phyloP scores from a whole-genome alignment of 1,284 basidiomycete species.

The Rhodotorula sp. region DNA sequence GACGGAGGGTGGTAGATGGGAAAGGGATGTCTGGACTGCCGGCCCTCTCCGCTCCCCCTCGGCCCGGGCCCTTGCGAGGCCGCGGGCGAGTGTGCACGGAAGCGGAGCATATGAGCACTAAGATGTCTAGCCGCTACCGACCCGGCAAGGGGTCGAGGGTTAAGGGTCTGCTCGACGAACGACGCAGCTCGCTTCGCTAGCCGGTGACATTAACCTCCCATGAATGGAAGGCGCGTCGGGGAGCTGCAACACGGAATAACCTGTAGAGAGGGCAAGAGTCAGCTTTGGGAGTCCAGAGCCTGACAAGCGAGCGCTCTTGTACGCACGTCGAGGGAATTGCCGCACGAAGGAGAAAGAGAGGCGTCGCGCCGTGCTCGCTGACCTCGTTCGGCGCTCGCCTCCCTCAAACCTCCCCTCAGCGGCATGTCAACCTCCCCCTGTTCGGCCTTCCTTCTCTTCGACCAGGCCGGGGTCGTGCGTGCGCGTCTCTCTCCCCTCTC shows the following conservation, averaged over 20 bases:
- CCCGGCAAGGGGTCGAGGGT: constrained; percentile 29
- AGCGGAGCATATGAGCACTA: constrained; percentile 22
- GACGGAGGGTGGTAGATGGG: background rate
- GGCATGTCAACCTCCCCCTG: too few species aligned
- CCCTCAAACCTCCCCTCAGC: background rate
- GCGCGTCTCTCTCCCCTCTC: too few species aligned
- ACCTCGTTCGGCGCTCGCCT: background rate
- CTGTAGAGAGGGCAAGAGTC: constrained; percentile 2
- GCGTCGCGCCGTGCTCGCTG: background rate
- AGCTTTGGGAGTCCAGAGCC: background rate
- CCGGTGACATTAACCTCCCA: constrained; percentile 8
- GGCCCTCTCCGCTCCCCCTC: constrained; percentile 30
- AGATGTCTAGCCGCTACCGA: constrained; percentile 30
- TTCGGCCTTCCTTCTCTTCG: too few species aligned
- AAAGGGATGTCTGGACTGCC: constrained; percentile 28
- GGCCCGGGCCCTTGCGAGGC: constrained; percentile 29
- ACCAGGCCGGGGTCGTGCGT: too few species aligned
- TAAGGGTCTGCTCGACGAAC: constrained; percentile 21
- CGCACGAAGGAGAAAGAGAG: constrained; percentile 1
- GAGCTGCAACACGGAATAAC: constrained; percentile 32
- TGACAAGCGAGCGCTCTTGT: background rate
- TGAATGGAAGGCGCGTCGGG: constrained; percentile 22
- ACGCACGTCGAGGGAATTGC: constrained; percentile 5
- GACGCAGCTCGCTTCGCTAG: constrained; percentile 28
- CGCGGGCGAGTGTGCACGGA: constrained; percentile 15